Evolutionary conservation across 805 yeast genomes (phyloP).

Genomic region (Starmera amethionina): DNA sequence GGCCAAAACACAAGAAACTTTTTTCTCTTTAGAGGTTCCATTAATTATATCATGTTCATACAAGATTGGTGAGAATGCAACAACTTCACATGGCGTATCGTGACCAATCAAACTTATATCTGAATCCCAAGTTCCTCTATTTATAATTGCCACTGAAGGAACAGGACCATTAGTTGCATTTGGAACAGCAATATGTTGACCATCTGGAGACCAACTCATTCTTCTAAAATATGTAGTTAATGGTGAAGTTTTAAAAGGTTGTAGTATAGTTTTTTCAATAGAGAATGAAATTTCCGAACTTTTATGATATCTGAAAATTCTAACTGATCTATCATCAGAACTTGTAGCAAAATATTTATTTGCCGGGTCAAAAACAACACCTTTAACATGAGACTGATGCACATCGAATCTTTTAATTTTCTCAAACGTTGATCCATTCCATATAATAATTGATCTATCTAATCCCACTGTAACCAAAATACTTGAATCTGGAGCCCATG

Average conservation of each 20-base stretch:
- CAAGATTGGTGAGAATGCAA: slow-evolving; percentile 61
- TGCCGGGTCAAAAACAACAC: slow-evolving; percentile 96
- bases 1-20: slow-evolving; percentile 66
- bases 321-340: slow-evolving; percentile 87
- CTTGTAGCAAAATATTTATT: slow-evolving; percentile 96
- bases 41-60: slow-evolving; percentile 26
- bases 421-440: slow-evolving; percentile 92
- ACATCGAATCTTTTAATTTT: slow-evolving; percentile 81
- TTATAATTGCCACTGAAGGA: slow-evolving; percentile 60
- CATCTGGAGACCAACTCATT: slow-evolving; percentile 87
- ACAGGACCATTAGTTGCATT: slow-evolving; percentile 82
- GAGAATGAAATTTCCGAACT: slow-evolving; percentile 74
- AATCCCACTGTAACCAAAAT: slow-evolving; percentile 89
- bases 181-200: slow-evolving; percentile 78
- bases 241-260: slow-evolving; percentile 85
- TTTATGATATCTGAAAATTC: slow-evolving; percentile 78
- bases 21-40: slow-evolving; percentile 18
- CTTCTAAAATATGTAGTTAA: slow-evolving; percentile 83
- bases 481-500: slow-evolving; percentile 95
- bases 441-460: slow-evolving; percentile 84
- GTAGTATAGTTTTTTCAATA: slow-evolving; percentile 71
- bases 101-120: slow-evolving; percentile 72
- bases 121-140: slow-evolving; percentile 73
- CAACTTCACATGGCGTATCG: slow-evolving; percentile 79
- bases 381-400: slow-evolving; percentile 93